Percentiles rank a stretch among this genome's conserved stretches.
Evolutionary conservation across 2,329 filamentous ascomycete genomes (phyloP).

Genomic region (Claviceps digitariae): DNA sequence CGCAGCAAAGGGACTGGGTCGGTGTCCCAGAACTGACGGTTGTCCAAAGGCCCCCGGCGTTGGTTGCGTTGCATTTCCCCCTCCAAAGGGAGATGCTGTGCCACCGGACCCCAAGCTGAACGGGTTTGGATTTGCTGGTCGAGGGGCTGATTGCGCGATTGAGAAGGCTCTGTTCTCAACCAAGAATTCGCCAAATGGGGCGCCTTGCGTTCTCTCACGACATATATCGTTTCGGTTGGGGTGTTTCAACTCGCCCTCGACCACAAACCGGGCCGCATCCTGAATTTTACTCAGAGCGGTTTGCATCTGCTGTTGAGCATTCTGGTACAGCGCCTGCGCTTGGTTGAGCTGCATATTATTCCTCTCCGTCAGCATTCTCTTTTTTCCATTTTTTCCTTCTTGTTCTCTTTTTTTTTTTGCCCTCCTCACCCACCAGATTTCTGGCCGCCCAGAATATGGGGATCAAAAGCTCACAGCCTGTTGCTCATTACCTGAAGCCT

Average conservation of each 20-base stretch:
- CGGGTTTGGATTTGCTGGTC: constrained; percentile 26
- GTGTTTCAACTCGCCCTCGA: constrained; percentile 52
- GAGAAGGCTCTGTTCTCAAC: constrained; percentile 22
- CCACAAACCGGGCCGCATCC: constrained; percentile 58
- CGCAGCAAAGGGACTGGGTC: constrained; percentile 22
- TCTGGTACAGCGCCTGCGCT: constrained; percentile 46
- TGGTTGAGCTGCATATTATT: constrained; percentile 37
- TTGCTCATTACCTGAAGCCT: constrained; percentile 45
- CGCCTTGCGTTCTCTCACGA: constrained; percentile 30
- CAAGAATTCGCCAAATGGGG: constrained; percentile 30
- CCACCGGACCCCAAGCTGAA: constrained; percentile 22
- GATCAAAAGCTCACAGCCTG: constrained; percentile 29
- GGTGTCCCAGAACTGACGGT: constrained; percentile 18
- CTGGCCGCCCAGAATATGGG: not conserved
- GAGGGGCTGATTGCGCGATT: constrained; percentile 11
- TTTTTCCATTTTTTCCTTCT: no score
- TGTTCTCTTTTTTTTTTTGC: not conserved
- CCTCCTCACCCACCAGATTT: not conserved
- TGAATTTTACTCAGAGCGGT: constrained; percentile 54
- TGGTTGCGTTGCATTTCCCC: constrained; percentile 7
- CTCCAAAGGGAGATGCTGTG: constrained; percentile 19
- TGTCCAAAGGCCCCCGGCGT: constrained; percentile 26
- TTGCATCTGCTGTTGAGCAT: constrained; percentile 58
- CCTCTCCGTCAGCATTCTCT: not conserved
- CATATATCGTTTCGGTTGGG: constrained; percentile 61